Conservation (phyloP, 2,329 filamentous ascomycete species). For the Aureobasidium melanogenum region DNA sequence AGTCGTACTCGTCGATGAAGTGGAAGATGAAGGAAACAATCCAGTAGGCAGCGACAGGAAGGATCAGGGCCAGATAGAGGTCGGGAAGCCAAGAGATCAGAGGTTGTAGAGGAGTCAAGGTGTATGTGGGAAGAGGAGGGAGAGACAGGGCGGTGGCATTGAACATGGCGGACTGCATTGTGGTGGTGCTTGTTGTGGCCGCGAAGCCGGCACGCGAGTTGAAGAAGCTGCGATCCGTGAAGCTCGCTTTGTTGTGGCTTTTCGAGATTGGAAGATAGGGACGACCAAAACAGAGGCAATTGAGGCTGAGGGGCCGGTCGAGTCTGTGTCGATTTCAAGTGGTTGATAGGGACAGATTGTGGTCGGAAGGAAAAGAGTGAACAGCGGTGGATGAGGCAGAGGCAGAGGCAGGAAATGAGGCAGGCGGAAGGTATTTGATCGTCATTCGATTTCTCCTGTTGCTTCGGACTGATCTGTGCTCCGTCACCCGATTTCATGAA, state of each 20-base stretch:
- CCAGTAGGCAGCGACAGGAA: conserved; percentile 86
- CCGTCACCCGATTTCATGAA: background rate
- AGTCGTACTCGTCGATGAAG: conserved; percentile 71
- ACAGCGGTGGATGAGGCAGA: background rate
- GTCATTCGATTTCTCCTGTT: conserved; percentile 9
- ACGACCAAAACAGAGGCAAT: background rate
- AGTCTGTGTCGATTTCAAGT: background rate
- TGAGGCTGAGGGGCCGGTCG: background rate
- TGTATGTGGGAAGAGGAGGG: conserved; percentile 79
- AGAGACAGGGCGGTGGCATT: conserved; percentile 42
- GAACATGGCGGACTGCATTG: conserved; percentile 19
- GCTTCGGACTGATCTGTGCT: background rate
- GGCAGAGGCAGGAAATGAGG: background rate
- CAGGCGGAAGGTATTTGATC: background rate
- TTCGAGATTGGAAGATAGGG: background rate
- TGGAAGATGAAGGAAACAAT: conserved; percentile 77
- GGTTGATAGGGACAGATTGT: background rate
- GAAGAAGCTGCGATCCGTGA: background rate
- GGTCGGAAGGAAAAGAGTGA: background rate
- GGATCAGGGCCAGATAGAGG: conserved; percentile 64
- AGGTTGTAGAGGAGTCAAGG: conserved; percentile 58
- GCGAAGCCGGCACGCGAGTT: conserved; percentile 1
- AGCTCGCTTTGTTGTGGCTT: background rate
- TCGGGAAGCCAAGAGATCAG: conserved; percentile 74
- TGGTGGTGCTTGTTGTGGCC: conserved; percentile 2